Evolutionary conservation across 2,329 filamentous ascomycete species (phyloP).

Genomic region (Teratosphaeria pseudoeucalypti): DNA sequence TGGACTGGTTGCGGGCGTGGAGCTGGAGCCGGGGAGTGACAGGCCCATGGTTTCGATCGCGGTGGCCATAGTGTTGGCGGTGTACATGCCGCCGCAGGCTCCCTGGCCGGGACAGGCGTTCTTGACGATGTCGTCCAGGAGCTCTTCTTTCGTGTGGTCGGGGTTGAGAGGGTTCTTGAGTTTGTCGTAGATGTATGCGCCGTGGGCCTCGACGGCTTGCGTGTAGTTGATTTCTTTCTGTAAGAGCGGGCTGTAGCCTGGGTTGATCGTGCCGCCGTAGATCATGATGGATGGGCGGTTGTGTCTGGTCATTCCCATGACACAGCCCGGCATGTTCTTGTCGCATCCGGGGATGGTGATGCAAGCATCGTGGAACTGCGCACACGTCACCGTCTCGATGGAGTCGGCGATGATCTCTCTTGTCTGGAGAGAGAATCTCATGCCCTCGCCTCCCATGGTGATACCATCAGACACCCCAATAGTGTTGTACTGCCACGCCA

Average conservation of each 20-base stretch:
- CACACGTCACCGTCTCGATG: constrained; percentile 86
- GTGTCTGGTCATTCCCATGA: constrained; percentile 79
- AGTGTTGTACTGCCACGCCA: constrained; percentile 91
- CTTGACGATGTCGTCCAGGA: constrained; percentile 71
- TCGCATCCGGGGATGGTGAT: constrained; percentile 90
- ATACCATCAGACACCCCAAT: constrained; percentile 81
- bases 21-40: constrained; percentile 71
- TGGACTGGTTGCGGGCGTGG: constrained; percentile 68
- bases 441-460: constrained; percentile 91
- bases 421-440: constrained; percentile 86
- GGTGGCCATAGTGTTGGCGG: constrained; percentile 87
- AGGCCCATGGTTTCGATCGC: constrained; percentile 84
- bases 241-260: constrained; percentile 69
- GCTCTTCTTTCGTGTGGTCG: constrained; percentile 50
- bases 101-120: constrained; percentile 70
- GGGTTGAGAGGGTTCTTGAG: constrained; percentile 57
- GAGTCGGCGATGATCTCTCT: constrained; percentile 89
- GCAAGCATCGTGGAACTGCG: constrained; percentile 85
- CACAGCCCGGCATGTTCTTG: constrained; percentile 91
- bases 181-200: constrained; percentile 51
- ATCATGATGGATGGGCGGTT: constrained; percentile 93
- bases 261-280: constrained; percentile 83
- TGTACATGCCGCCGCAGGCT: constrained; percentile 88
- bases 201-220: constrained; percentile 78
- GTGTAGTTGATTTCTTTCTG: constrained; percentile 76